A percentile compares a stretch with the other conserved stretches of the same genome.
These are phyloP conservation scores for Castanopsis chinensis DNA, from an alignment of 306 rosid genomes.

Conservation along the genomic window DNA sequence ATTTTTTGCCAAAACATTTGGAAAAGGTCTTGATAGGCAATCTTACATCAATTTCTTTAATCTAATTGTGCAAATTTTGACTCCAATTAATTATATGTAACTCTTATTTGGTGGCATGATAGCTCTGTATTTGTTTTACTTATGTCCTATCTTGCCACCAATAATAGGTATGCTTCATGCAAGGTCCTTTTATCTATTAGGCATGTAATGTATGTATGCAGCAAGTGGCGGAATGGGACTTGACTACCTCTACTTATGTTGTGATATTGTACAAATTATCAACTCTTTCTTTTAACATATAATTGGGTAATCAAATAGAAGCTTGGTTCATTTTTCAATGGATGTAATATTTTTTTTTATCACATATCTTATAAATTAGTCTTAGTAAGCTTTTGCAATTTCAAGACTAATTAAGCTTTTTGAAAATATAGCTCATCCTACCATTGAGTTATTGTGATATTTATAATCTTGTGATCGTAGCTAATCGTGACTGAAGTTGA, in stretches of 20 bases:
- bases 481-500: slow-evolving; percentile 11
- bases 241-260: no score
- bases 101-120: not conserved
- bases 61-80: not conserved
- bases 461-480: not conserved
- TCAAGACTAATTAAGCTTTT: not conserved
- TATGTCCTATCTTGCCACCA: not conserved
- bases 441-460: not conserved
- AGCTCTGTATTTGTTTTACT: not conserved
- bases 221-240: no score
- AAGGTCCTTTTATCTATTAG: not conserved
- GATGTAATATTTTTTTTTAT: not conserved
- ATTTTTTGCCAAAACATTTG: no score
- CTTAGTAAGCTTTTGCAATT: no score
- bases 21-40: no score
- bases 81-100: no score
- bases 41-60: not conserved
- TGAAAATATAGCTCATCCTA: not conserved
- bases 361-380: not conserved
- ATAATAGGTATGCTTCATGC: not conserved
- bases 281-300: not conserved
- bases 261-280: not conserved
- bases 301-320: not conserved
- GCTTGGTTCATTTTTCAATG: not conserved
- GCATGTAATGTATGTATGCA: no score